A percentile compares a stretch with the other conserved stretches of the same genome.
phyloP scores from a whole-genome alignment of 345 rosid species.

The Rhodamnia argentea region DNA sequence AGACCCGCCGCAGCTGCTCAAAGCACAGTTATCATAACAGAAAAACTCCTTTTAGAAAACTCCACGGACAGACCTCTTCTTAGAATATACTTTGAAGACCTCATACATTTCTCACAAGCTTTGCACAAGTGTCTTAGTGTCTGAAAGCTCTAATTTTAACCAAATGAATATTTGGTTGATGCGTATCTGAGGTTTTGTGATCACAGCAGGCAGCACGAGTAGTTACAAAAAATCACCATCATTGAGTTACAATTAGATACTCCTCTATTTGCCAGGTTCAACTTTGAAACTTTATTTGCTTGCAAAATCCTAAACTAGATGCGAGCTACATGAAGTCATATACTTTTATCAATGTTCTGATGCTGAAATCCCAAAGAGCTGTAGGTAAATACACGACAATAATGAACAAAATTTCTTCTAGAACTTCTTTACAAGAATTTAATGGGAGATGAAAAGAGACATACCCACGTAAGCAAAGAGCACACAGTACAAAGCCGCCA shows the following conservation, averaged over 20 bases:
- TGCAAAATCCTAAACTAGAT: background rate
- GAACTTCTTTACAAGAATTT: background rate
- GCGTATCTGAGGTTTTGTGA: background rate
- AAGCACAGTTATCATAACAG: background rate
- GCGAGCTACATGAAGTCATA: background rate
- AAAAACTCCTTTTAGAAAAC: background rate
- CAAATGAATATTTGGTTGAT: background rate
- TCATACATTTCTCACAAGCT: background rate
- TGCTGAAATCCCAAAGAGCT: background rate
- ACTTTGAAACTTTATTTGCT: background rate
- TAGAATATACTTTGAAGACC: background rate
- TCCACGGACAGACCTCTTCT: background rate
- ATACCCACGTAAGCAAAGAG: conserved; percentile 80
- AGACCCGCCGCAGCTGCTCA: conserved; percentile 75
- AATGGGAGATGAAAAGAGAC: conserved; percentile 8
- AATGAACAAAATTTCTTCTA: background rate
- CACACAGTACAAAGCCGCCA: conserved; percentile 79
- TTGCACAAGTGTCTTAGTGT: background rate
- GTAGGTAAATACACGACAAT: background rate
- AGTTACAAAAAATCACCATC: background rate
- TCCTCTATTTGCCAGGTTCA: background rate
- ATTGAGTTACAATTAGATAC: background rate
- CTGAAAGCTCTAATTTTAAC: background rate
- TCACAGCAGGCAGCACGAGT: background rate
- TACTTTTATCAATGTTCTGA: background rate